These are phyloP conservation scores for Aspergillus aculeatinus DNA, from an alignment of 2,329 filamentous ascomycete species.

Conservation along the genomic window DNA sequence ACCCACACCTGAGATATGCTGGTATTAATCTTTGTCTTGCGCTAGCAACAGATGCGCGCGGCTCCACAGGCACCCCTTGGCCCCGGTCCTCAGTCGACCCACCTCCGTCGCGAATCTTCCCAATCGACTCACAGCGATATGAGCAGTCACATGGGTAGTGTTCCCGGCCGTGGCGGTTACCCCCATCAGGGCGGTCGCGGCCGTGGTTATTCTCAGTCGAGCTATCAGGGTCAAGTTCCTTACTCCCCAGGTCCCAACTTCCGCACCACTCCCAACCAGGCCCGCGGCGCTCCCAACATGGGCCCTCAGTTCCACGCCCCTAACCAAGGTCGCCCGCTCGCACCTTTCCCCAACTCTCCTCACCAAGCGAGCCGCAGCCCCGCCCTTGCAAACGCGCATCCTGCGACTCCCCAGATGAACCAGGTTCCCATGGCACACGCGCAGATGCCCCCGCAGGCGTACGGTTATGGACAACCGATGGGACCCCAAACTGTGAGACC, in stretches of 20 bases:
- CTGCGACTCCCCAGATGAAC: slow-evolving; percentile 69
- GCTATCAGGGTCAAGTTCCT: slow-evolving; percentile 53
- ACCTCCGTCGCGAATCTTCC: slow-evolving; percentile 82
- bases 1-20: slow-evolving; percentile 10
- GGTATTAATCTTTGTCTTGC: slow-evolving; percentile 20
- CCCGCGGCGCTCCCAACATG: slow-evolving; percentile 53
- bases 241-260: slow-evolving; percentile 56
- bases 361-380: slow-evolving; percentile 65
- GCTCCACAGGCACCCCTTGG: slow-evolving; percentile 62
- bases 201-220: slow-evolving; percentile 55
- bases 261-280: slow-evolving; percentile 52
- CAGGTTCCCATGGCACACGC: slow-evolving; percentile 67
- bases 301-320: slow-evolving; percentile 51
- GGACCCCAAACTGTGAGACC: slow-evolving; percentile 62
- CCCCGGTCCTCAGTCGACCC: slow-evolving; percentile 65
- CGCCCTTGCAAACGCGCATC: slow-evolving; percentile 64
- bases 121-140: slow-evolving; percentile 78
- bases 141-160: slow-evolving; percentile 56
- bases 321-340: slow-evolving; percentile 43
- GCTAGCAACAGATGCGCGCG: slow-evolving; percentile 61
- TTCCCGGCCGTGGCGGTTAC: slow-evolving; percentile 56
- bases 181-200: slow-evolving; percentile 55
- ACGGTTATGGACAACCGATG: slow-evolving; percentile 59
- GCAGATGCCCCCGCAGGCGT: slow-evolving; percentile 61
- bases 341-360: slow-evolving; percentile 62